These are phyloP conservation scores for Aspergillus terreus DNA, from an alignment of 2,329 filamentous ascomycete species.

Conservation along the genomic window DNA sequence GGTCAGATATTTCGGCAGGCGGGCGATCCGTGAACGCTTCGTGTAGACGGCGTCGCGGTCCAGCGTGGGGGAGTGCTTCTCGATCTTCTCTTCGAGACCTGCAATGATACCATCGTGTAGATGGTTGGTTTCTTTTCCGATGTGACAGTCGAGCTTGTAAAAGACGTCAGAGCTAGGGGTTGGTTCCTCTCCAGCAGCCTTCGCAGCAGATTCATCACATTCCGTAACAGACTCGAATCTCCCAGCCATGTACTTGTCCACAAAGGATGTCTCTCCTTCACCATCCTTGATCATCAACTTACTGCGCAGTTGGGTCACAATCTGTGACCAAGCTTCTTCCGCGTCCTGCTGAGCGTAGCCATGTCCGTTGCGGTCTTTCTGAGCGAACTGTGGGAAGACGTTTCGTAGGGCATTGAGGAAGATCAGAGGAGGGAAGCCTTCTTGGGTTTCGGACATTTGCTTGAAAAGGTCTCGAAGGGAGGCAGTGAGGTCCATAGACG, in stretches of 20 bases:
- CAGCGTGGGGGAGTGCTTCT: slow-evolving; percentile 79
- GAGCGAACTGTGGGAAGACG: slow-evolving; percentile 87
- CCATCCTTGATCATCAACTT: slow-evolving; percentile 66
- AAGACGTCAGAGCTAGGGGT: slow-evolving; percentile 69
- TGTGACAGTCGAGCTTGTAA: slow-evolving; percentile 94
- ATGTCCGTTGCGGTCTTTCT: slow-evolving; percentile 74
- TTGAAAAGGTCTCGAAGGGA: slow-evolving; percentile 81
- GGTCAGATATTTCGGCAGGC: slow-evolving; percentile 89
- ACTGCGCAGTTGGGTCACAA: slow-evolving; percentile 75
- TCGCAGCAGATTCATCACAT: slow-evolving; percentile 77
- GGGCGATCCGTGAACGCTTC: slow-evolving; percentile 83
- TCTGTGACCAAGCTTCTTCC: slow-evolving; percentile 97
- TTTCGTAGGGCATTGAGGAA: slow-evolving; percentile 78
- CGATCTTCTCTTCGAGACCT: slow-evolving; percentile 79
- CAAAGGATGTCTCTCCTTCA: slow-evolving; percentile 60
- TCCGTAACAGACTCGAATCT: slow-evolving; percentile 73
- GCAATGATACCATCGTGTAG: slow-evolving; percentile 81
- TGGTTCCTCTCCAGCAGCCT: slow-evolving; percentile 68
- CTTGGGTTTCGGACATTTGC: slow-evolving; percentile 83
- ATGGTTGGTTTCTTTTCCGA: slow-evolving; percentile 81
- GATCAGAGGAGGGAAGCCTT: slow-evolving; percentile 75
- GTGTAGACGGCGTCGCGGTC: slow-evolving; percentile 80
- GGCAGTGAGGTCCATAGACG: slow-evolving; percentile 67
- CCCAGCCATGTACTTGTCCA: slow-evolving; percentile 88
- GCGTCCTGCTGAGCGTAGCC: slow-evolving; percentile 98